Evolutionary conservation across 2,329 filamentous ascomycete genomes (phyloP).

Genomic region (Xylaria sp.): DNA sequence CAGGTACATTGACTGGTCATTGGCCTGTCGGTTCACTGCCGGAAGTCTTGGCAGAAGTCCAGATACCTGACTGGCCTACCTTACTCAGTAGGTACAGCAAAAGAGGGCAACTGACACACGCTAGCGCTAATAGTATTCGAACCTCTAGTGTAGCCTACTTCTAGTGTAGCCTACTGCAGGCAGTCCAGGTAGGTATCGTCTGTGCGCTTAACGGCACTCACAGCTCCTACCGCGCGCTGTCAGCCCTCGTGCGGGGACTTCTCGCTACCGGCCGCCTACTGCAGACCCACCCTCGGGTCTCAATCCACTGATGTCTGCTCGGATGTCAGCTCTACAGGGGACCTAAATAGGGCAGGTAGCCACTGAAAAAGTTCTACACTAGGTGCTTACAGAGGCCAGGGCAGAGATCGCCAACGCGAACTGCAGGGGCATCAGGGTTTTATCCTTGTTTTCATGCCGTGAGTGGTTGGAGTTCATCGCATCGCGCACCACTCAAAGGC

Average conservation of each 20-base stretch:
- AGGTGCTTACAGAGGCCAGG: constrained; percentile 14
- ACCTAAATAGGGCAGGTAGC: not conserved
- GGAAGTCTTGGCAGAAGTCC: not conserved
- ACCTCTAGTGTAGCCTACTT: not conserved
- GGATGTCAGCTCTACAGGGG: constrained; percentile 34
- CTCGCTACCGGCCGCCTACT: not conserved
- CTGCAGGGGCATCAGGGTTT: constrained; percentile 19
- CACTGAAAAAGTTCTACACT: not conserved
- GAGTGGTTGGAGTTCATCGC: constrained; percentile 39
- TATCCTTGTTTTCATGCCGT: constrained; percentile 37
- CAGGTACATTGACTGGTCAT: not conserved
- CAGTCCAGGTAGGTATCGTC: no score
- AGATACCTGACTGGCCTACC: no score
- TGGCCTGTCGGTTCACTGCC: not conserved
- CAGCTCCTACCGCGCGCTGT: not conserved
- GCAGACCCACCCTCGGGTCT: not conserved
- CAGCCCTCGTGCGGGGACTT: not conserved
- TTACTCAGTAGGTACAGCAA: not conserved
- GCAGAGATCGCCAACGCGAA: constrained; percentile 22
- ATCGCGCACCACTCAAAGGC: constrained; percentile 27
- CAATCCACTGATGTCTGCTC: constrained; percentile 4
- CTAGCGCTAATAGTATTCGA: not conserved
- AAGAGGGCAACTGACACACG: constrained; percentile 4
- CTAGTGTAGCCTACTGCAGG: not conserved
- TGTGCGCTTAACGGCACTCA: no score